phyloP scores from a whole-genome alignment of 305 asterid species.

The Andrographis paniculata region DNA sequence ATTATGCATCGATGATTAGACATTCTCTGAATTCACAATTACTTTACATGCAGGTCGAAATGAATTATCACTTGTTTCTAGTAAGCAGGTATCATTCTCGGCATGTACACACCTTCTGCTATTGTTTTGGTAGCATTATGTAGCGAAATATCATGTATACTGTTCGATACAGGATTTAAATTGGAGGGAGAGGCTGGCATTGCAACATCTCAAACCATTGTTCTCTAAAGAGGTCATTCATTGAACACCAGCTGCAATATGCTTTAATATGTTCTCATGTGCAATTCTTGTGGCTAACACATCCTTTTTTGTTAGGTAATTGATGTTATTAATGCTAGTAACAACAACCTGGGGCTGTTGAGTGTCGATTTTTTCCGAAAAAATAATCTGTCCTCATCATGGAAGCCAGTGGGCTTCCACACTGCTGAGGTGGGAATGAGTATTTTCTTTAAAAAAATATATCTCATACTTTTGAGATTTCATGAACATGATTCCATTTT shows the following conservation, averaged over 20 bases:
- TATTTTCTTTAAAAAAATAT: not conserved
- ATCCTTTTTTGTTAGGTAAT: constrained; percentile 45
- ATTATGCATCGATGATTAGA: too few relatives aligned
- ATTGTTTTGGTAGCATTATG: constrained; percentile 14
- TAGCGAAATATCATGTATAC: constrained; percentile 13
- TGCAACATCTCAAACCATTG: constrained; percentile 63
- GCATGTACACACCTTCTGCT: constrained; percentile 9
- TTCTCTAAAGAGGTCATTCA: constrained; percentile 60
- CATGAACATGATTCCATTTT: not conserved
- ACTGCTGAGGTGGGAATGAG: constrained; percentile 42
- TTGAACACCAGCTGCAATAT: constrained; percentile 8
- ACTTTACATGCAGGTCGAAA: constrained; percentile 45
- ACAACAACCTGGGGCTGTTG: constrained; percentile 70
- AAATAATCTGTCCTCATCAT: constrained; percentile 66
- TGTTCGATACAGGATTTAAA: constrained; percentile 42
- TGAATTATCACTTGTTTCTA: constrained; percentile 30
- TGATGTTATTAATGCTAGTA: constrained; percentile 62
- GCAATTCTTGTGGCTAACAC: constrained; percentile 13
- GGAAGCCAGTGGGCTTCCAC: constrained; percentile 54
- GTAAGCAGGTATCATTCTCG: constrained; percentile 48
- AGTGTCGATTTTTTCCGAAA: constrained; percentile 62
- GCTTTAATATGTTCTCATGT: constrained; percentile 10
- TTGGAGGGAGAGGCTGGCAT: constrained; percentile 80
- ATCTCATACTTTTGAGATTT: too few relatives aligned
- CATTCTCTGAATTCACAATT: too few relatives aligned